These are phyloP conservation scores for Hypoxylon sp. DNA, from an alignment of 2,329 filamentous ascomycete genomes.

Conservation along the genomic window DNA sequence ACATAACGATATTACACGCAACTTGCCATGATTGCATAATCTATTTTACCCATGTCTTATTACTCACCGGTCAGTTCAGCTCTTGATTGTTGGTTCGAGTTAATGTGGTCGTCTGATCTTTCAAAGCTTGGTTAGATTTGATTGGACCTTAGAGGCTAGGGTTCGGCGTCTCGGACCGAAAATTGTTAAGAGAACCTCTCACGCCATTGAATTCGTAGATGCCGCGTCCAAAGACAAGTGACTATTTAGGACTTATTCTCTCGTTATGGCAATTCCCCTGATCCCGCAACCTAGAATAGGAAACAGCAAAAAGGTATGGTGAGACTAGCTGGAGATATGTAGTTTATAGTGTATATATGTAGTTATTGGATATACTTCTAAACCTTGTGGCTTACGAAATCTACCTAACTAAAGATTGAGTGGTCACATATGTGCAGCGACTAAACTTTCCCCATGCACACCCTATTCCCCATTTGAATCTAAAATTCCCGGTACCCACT, in stretches of 20 bases:
- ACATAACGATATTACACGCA: conserved; percentile 2
- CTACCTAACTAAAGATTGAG: not conserved
- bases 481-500: not conserved
- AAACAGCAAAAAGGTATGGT: not conserved
- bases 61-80: not conserved
- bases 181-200: not conserved
- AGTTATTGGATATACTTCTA: not conserved
- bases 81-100: not conserved
- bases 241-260: not conserved
- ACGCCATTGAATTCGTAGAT: not conserved
- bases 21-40: not conserved
- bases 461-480: not conserved
- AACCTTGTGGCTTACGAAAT: not conserved
- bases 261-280: not conserved
- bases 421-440: not conserved
- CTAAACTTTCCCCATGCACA: not conserved
- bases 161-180: conserved; percentile 1
- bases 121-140: not conserved
- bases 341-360: not conserved
- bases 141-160: not conserved
- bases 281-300: not conserved
- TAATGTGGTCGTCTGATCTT: not conserved
- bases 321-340: not conserved
- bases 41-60: not conserved
- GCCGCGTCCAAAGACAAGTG: not conserved